Evolutionary conservation across 83 land plant genomes (phyloP), one percentile per base, ranked within the genome.

Genomic region (Thuja plicata): DNA sequence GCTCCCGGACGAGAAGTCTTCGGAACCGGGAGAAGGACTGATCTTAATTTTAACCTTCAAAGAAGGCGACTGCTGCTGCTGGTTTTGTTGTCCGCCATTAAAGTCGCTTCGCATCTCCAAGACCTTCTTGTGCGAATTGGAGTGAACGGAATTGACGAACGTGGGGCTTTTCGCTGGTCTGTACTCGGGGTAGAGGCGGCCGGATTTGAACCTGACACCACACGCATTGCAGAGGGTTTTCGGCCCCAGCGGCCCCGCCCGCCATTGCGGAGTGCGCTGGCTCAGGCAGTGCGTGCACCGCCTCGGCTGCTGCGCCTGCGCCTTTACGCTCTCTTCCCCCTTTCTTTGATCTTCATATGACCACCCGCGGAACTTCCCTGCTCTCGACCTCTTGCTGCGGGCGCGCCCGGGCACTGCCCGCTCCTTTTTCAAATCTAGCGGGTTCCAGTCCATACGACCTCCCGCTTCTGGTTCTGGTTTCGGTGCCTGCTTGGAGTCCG

Each of bases 41-140:
- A 76, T 76, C 79, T 34, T 76, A 76, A 76, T 32, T 35, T 76
- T 76, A 34, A 76, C 38, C 79, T 76, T 76, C 5, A 76, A 76
- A 34, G 35, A 9, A 43, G 45, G 45, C 45, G 2, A 5, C 45
- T 3, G 45, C 45, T 1, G 45, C 45, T 1, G 45, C 45, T 43
- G 45, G 5, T 43, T 2, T 13, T 73, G 79, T 0, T 35, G 35
- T 34, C 13, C 79, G 35, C 13, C 38, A 32, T 76, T 12, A 15
- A 34, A 76, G 2, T 86, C 62, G 38, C 87, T 83, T 24, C 92
- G 46, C 86, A 91, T 91, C 85, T 91, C 91, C 87, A 91, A 34
- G 16, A 91, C 89, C 77, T 91, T 91, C 77, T 88, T 54, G 82
- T 91, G 90, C 5, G 92, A 91, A 76, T 91, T 91, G 48, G 91